Evolutionary conservation across 2,329 filamentous ascomycete species (phyloP), one percentile per base, ranked within the genome.

Genomic region (Lecanicillium sp.): DNA sequence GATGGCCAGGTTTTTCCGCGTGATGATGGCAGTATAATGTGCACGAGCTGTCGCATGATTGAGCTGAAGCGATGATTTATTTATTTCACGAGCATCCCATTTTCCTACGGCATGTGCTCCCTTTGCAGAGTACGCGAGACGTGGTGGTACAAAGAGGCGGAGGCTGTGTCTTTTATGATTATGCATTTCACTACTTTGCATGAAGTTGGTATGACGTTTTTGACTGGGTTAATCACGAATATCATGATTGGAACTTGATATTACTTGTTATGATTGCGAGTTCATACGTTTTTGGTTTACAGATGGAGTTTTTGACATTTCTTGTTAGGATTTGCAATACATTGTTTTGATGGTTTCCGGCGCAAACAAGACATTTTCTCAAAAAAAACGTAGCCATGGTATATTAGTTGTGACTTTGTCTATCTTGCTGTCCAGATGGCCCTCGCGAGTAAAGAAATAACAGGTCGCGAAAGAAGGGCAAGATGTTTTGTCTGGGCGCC

Each of bases 1-100:
- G 81, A 84, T 55, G 80, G 81, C 0, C 78, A 83, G 61, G 78
- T 84, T 55, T 84, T 84, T 60, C 78, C 79, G 33, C 75, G 77
- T 52, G 69, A 77, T 44, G 71, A 73, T 19, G 55, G 60, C 1
- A 70, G 67, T n/a, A 74, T 83, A 17, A 64, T 83, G 52, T 85
- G 81, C 61, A 82, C 79, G n/a, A 61, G 59, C 10, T 85, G 81
- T 59, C 74, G 81, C 54, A 69, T 75, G 56, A 70, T 67, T 54
- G 78, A 84, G 63, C 67, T 84, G 55, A 85, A 84, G 68, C 70
- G 57, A 51, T 68, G 60, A 67, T 48, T 45, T 49, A 43, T 45
- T 11, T 33, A 6, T 5, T 11, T 32, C 12, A 21, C n/a, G n/a
- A 40, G 26, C 20, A 9, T 21, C 19, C 23, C 15, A 11, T 27